Conservation (phyloP, 371 early-diverging fungal genomes). For the Circinella minor region DNA sequence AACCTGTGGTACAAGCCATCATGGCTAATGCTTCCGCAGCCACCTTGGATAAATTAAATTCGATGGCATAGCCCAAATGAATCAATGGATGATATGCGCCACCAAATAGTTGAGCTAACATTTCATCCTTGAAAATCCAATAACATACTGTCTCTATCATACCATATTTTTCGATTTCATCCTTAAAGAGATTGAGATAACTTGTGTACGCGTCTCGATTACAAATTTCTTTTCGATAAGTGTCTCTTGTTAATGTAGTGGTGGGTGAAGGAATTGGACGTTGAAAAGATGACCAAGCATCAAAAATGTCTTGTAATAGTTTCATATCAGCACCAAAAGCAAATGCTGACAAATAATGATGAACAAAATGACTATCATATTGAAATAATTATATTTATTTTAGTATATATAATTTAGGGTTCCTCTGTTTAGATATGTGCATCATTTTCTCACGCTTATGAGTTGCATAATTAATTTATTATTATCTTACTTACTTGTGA, state of each 20-base stretch:
- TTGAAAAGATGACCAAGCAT: conserved; percentile 35
- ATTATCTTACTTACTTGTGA: conserved; percentile 12
- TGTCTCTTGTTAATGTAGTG: conserved; percentile 34
- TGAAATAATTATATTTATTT: background rate
- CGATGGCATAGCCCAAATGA: conserved; percentile 66
- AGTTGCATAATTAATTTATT: too few species aligned
- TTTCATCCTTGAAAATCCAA: conserved; percentile 48
- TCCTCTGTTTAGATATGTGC: too few species aligned
- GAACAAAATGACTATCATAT: conserved; percentile 1
- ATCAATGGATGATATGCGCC: conserved; percentile 64
- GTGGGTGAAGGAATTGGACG: conserved; percentile 32
- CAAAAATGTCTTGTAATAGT: conserved; percentile 53
- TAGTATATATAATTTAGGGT: background rate
- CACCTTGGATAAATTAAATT: conserved; percentile 58
- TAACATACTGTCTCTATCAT: conserved; percentile 42
- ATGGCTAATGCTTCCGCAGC: conserved; percentile 59
- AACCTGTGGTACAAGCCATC: background rate
- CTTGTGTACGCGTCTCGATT: conserved; percentile 46
- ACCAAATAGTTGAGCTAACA: conserved; percentile 45
- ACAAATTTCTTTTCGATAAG: conserved; percentile 41
- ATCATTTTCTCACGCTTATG: too few species aligned
- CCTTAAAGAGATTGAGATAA: conserved; percentile 50
- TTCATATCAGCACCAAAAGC: conserved; percentile 44
- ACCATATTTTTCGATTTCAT: conserved; percentile 47
- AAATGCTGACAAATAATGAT: conserved; percentile 2